Conservation (phyloP, 495 filamentous ascomycete species). For the Cryomyces minteri region DNA sequence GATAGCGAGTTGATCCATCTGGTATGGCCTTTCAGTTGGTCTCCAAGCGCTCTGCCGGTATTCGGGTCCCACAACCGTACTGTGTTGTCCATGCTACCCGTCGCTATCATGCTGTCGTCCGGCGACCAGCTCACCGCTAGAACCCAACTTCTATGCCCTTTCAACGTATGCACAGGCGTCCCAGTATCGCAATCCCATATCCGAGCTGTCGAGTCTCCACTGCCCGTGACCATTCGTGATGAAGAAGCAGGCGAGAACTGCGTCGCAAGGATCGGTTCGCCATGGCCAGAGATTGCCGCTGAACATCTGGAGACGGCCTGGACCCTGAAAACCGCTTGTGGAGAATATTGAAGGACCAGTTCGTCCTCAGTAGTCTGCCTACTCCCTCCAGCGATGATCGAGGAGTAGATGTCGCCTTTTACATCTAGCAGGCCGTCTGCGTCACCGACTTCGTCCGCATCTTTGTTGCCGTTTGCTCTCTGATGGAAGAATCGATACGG, state of each 20-base stretch:
- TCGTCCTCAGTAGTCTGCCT: slow-evolving; percentile 50
- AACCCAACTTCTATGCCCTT: slow-evolving; percentile 90
- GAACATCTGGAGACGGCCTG: slow-evolving; percentile 82
- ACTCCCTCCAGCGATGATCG: slow-evolving; percentile 46
- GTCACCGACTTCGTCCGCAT: slow-evolving; percentile 2
- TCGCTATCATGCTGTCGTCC: slow-evolving; percentile 65
- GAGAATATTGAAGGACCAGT: slow-evolving; percentile 63
- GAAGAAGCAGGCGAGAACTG: slow-evolving; percentile 75
- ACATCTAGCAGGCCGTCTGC: slow-evolving; percentile 8
- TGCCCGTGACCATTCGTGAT: slow-evolving; percentile 69
- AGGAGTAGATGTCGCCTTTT: slow-evolving; percentile 45
- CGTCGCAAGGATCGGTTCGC: slow-evolving; percentile 73
- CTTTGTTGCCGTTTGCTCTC: background rate
- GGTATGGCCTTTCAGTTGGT: slow-evolving; percentile 69
- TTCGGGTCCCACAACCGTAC: slow-evolving; percentile 81
- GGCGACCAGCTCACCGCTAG: slow-evolving; percentile 74
- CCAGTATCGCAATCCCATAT: slow-evolving; percentile 95
- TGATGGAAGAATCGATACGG: slow-evolving; percentile 62
- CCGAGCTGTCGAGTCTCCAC: slow-evolving; percentile 79
- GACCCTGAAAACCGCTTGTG: slow-evolving; percentile 88
- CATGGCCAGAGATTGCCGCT: slow-evolving; percentile 77
- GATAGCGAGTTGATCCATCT: slow-evolving; percentile 79
- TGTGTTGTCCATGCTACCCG: slow-evolving; percentile 85
- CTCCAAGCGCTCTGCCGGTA: slow-evolving; percentile 58
- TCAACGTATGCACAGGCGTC: slow-evolving; percentile 73